Evolutionary conservation across 805 yeast genomes (phyloP).

Genomic region (Pichia insulana): DNA sequence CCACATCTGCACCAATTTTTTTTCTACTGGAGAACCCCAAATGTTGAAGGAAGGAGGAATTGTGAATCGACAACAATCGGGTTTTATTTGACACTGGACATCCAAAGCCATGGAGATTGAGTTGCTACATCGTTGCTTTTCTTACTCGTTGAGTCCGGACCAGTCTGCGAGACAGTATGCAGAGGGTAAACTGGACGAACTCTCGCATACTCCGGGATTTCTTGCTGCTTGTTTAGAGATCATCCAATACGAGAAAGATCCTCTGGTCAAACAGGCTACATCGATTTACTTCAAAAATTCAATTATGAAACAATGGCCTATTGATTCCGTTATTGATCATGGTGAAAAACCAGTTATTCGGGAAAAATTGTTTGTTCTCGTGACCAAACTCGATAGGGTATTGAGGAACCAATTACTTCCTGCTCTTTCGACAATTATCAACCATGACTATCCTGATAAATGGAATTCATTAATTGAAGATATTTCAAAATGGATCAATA

Average conservation of each 20-base stretch:
- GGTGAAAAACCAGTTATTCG: conserved; percentile 72
- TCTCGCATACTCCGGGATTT: conserved; percentile 59
- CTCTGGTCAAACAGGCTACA: conserved; percentile 62
- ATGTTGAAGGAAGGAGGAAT: no score
- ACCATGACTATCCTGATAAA: conserved; percentile 28
- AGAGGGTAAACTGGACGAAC: conserved; percentile 54
- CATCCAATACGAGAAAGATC: conserved; percentile 43
- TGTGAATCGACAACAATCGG: no score
- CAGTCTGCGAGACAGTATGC: conserved; percentile 55
- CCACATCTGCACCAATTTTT: no score
- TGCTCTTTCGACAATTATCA: conserved; percentile 43
- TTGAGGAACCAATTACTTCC: conserved; percentile 41
- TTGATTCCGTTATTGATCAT: conserved; percentile 37
- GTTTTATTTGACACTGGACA: no score
- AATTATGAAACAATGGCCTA: conserved; percentile 56
- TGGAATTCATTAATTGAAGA: conserved; percentile 53
- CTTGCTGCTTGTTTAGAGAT: conserved; percentile 77
- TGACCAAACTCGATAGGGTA: conserved; percentile 40
- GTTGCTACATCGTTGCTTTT: conserved; percentile 63
- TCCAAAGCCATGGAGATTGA: conserved; percentile 52
- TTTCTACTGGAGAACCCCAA: no score
- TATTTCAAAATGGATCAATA: conserved; percentile 37
- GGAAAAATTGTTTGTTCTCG: conserved; percentile 56
- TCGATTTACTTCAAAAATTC: conserved; percentile 83
- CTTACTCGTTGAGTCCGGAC: conserved; percentile 68